Evolutionary conservation across 306 rosid genomes (phyloP), one percentile per base, ranked within the genome.

Genomic region (Inga leiocalycina): DNA sequence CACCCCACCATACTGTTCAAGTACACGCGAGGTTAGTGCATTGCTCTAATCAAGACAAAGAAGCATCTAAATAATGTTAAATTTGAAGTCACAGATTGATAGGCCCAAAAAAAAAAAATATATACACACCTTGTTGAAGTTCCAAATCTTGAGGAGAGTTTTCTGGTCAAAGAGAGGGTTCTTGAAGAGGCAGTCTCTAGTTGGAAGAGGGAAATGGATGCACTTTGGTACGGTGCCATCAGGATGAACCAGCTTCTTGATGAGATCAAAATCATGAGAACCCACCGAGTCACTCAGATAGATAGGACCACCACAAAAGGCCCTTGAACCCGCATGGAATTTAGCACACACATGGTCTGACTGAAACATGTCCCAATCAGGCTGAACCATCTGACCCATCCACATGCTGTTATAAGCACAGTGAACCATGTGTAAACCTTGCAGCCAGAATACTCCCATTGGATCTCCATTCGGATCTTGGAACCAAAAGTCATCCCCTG

Each of bases 341-440:
- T 91, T 92, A 79, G 98, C 96, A 83, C 96, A 93, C 6, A 69
- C 49, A 83, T 95, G 97, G 67, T 95, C 98, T 20, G 98, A 95
- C 74, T 92, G 98, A 83, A 95, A 95, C 98, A 95, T 95, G 79
- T 95, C 98, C 98, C 98, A 95, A 86, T 95, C 98, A 0, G 97
- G 98, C 4, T 92, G 98, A 81, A 91, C 90, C 49, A 95, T 90
- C 59, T 95, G 97, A 41, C 98, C 96, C 93, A 95, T 95, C 98
- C 98, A 95, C 90, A 95, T 76, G 87, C 97, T 95, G 82, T 95
- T 95, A 75, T 92, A 95, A 59, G 98, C 90, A 74, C 98, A 95
- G 45, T 93, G 97, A 82, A 95, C 89, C 98, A 95, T 93, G 74
- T 95, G 98, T 14, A 95, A 91, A 51, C 99, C 98, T 81, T 95